These are phyloP conservation scores for Pythium aquatile DNA, from an alignment of 352 stramenopile species.

Conservation along the genomic window DNA sequence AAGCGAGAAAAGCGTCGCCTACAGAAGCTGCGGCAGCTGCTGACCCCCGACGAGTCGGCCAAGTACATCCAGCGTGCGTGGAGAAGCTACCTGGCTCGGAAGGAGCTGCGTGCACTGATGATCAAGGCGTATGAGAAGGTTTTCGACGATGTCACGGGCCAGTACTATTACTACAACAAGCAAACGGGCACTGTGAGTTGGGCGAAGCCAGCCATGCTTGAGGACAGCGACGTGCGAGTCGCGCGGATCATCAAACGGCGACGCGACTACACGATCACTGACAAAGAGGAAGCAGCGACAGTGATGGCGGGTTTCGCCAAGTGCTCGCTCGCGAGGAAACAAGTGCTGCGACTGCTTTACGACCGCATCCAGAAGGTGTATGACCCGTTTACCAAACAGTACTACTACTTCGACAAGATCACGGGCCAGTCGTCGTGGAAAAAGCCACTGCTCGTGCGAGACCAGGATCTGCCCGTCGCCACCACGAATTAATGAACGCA, in stretches of 20 bases:
- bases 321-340: conserved; percentile 43
- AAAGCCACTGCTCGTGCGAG: conserved; percentile 55
- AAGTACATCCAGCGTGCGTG: conserved; percentile 54
- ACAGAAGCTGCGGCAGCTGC: conserved; percentile 51
- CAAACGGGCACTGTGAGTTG: conserved; percentile 64
- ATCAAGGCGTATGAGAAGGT: conserved; percentile 72
- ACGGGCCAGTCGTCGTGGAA: conserved; percentile 74
- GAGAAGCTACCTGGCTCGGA: conserved; percentile 37
- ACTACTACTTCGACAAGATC: conserved; percentile 83
- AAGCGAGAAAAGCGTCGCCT: conserved; percentile 68
- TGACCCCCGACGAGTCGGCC: conserved; percentile 53
- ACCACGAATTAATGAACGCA: conserved; percentile 6
- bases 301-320: conserved; percentile 48
- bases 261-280: conserved; percentile 45
- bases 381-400: conserved; percentile 59
- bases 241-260: conserved; percentile 38
- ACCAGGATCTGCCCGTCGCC: conserved; percentile 35
- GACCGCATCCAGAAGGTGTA: conserved; percentile 70
- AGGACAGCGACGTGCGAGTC: conserved; percentile 42
- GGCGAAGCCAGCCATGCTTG: conserved; percentile 54
- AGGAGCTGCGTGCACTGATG: conserved; percentile 39
- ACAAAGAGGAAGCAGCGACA: conserved; percentile 34
- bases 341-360: conserved; percentile 42
- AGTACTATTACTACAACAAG: conserved; percentile 83
- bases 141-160: conserved; percentile 53